phyloP scores from a whole-genome alignment of 139 green algal species.

The Nannochloris sp. region DNA sequence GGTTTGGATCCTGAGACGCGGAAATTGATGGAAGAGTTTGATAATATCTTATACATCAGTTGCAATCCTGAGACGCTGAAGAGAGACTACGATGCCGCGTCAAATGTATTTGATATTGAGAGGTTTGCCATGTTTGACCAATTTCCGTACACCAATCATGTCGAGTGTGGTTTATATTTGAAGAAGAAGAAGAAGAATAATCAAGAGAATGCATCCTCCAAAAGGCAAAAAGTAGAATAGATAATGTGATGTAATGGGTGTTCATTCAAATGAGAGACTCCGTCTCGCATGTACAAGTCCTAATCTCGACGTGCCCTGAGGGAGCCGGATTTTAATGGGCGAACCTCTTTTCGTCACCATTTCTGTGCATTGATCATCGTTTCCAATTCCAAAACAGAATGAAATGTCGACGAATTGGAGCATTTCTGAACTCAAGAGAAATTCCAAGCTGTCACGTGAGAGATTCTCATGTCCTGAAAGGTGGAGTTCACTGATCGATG shows the following conservation, averaged over 20 bases:
- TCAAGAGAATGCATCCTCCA: neutral
- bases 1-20: conserved; percentile 42
- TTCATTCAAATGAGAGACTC: too few species aligned
- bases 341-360: neutral
- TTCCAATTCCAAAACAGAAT: neutral
- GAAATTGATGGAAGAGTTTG: conserved; percentile 59
- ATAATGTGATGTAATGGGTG: neutral
- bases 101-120: conserved; percentile 46
- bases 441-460: neutral
- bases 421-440: neutral
- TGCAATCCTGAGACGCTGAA: conserved; percentile 75
- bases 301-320: neutral
- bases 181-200: conserved; percentile 28
- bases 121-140: conserved; percentile 88
- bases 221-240: neutral
- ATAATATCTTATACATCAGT: conserved; percentile 82
- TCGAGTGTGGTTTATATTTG: conserved; percentile 75
- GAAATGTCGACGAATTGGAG: neutral
- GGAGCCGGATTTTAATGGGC: neutral
- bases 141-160: conserved; percentile 87
- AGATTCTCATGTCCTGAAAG: neutral
- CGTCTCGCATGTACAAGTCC: neutral
- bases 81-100: conserved; percentile 18
- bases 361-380: neutral
- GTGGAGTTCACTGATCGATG: neutral